Conservation (phyloP, 2,329 filamentous ascomycete species). For the Hypoxylon sp. region DNA sequence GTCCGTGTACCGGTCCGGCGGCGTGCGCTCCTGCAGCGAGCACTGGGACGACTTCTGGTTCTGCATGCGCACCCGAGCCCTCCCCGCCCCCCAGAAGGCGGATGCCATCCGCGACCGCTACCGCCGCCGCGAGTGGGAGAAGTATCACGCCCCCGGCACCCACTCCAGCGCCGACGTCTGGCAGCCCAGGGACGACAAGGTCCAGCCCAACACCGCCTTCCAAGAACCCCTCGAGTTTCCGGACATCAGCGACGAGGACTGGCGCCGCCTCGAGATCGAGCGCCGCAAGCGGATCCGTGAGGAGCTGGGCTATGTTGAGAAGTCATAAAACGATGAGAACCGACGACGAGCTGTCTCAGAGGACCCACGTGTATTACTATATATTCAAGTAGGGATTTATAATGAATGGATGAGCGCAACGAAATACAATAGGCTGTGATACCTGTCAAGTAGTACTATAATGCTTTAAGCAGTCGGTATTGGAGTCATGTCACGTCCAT, state of each 20-base stretch:
- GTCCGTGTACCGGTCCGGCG: conserved; percentile 86
- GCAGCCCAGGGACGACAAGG: conserved; percentile 72
- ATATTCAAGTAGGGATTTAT: background rate
- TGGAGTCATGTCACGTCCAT: conserved; percentile 21
- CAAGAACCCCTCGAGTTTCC: conserved; percentile 50
- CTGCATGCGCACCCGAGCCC: conserved; percentile 85
- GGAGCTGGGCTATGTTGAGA: conserved; percentile 26
- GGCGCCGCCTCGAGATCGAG: conserved; percentile 49
- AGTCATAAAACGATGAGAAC: background rate
- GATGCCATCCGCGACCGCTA: conserved; percentile 72
- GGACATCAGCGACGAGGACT: conserved; percentile 55
- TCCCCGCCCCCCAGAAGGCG: conserved; percentile 65
- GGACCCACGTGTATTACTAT: background rate
- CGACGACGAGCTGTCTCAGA: background rate
- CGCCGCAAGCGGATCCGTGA: conserved; percentile 35
- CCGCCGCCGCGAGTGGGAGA: conserved; percentile 68
- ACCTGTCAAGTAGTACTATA: background rate
- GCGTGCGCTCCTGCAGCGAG: conserved; percentile 77
- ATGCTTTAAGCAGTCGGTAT: background rate
- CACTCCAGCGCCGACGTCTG: conserved; percentile 91
- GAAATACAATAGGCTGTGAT: background rate
- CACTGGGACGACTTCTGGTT: conserved; percentile 97
- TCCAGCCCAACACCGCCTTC: conserved; percentile 60
- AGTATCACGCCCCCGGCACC: conserved; percentile 66
- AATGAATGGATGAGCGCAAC: background rate